Conservation (phyloP, 2,329 filamentous ascomycete species). For the Ceratocystis colombiana region DNA sequence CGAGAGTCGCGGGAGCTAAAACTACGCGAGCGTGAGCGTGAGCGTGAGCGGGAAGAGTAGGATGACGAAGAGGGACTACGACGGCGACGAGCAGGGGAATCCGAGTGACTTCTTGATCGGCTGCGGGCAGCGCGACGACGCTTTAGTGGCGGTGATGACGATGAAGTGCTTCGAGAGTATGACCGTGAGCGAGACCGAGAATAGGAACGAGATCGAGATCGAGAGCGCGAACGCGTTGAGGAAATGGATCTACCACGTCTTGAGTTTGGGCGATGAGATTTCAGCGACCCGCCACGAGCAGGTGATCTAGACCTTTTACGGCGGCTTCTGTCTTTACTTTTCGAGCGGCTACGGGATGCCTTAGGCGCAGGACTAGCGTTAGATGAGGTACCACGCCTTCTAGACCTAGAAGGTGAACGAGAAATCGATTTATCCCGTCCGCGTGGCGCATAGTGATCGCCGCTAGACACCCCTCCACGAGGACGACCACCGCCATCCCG, state of each 20-base stretch:
- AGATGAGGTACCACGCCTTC: conserved; percentile 27
- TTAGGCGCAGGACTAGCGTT: conserved; percentile 33
- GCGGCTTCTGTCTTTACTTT: conserved; percentile 42
- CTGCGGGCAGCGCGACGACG: conserved; percentile 20
- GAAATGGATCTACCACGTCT: conserved; percentile 37
- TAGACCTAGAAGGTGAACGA: conserved; percentile 30
- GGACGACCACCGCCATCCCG: conserved; percentile 34
- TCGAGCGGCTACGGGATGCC: conserved; percentile 39
- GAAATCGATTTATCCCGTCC: conserved; percentile 29
- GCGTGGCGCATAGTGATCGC: conserved; percentile 41
- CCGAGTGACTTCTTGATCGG: background rate
- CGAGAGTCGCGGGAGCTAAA: conserved; percentile 15
- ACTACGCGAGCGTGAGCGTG: conserved; percentile 27
- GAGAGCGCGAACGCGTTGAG: conserved; percentile 28
- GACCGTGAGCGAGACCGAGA: conserved; percentile 29
- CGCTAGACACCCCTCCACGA: conserved; percentile 37
- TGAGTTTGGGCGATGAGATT: conserved; percentile 35
- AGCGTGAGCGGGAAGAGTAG: conserved; percentile 16
- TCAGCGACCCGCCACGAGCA: conserved; percentile 31
- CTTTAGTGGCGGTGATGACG: conserved; percentile 23
- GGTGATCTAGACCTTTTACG: conserved; percentile 34
- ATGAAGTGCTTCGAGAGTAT: conserved; percentile 26
- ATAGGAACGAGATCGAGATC: conserved; percentile 28
- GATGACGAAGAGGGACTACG: conserved; percentile 17
- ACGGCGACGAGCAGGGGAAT: conserved; percentile 16